Base-by-base conservation (phyloP, 257 asterid species). In the Gentiana dahurica region DNA sequence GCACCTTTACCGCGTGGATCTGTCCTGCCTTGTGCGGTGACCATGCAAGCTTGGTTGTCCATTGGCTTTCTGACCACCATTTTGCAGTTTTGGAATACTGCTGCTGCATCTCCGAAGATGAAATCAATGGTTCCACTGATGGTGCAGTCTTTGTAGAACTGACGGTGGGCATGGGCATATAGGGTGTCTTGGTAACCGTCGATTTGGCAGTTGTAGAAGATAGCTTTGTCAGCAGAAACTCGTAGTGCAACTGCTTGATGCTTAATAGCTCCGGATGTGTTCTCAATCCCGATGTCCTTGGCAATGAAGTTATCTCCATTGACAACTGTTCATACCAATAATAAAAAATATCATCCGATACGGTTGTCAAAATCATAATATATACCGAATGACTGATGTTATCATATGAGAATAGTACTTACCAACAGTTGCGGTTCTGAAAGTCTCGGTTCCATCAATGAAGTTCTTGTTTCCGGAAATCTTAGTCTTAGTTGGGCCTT, bases 401-500 rank as follows among this genome's bases (percentile, higher is more conserved):
- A 41, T 41, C 9, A 41, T 41, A 41, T 5, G 46, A 41, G 4
- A 8, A 8, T 1, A 1, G 6, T 44, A 56, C 82, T 15, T 57
- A 84, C 96, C 83, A 9, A 83, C 83, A 4, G 95, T 81, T 35
- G 97, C 84, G 0, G 97, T 69, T 2, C 68, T 60, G 46, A 65
- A 86, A 8, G 97, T 89, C 50, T 64, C 61, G 24, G 62, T 53
- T 12, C 95, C 95, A 50, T 83, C 95, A 1, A 74, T 65, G 62
- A 13, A 81, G 70, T 81, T 89, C 61, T 65, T 41, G 13, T 36
- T 66, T 48, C 97, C 97, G 0, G 94, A 82, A 5, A 89, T 86
- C 72, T 65, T 83, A 1, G 95, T 83, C 71, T 81, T 83, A 52
- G 80, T 75, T 7, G 97, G 89, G 34, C 97, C 97, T 46, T 86